A percentile compares a stretch with the other conserved stretches of the same genome.
Conservation (phyloP, 306 rosid species). For the Medicago truncatula region DNA sequence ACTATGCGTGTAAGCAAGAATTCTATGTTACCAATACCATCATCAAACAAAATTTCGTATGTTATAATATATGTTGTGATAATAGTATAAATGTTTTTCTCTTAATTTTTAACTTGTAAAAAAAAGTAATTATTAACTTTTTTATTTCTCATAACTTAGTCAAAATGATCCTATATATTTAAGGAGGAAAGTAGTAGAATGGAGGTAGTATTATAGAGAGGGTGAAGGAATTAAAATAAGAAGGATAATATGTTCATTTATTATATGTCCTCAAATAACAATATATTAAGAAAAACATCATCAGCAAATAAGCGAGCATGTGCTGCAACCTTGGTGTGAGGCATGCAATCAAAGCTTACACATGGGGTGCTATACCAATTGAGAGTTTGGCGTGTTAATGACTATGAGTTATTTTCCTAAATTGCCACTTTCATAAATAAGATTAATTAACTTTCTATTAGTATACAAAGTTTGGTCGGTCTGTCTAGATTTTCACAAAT, state of each 20-base stretch:
- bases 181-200: too few species aligned
- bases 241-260: slow-evolving; percentile 21
- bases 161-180: too few species aligned
- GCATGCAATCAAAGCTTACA: slow-evolving; percentile 46
- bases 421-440: too few species aligned
- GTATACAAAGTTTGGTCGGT: too few species aligned
- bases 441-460: too few species aligned
- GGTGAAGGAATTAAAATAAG: background rate
- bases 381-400: slow-evolving; percentile 10
- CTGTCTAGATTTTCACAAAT: too few species aligned
- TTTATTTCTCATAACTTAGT: too few species aligned
- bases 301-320: slow-evolving; percentile 15
- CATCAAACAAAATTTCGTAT: background rate
- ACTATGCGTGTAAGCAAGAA: slow-evolving; percentile 37
- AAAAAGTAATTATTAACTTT: too few species aligned
- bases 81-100: background rate
- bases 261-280: slow-evolving; percentile 14
- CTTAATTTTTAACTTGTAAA: background rate
- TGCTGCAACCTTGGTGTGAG: slow-evolving; percentile 43
- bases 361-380: slow-evolving; percentile 41
- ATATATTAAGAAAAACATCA: slow-evolving; percentile 1
- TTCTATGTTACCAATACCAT: slow-evolving; percentile 27
- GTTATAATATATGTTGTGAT: background rate
- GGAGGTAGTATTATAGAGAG: background rate
- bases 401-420: background rate